Evolutionary conservation across 106 monocot genomes (phyloP).

Genomic region (Allium fistulosum): DNA sequence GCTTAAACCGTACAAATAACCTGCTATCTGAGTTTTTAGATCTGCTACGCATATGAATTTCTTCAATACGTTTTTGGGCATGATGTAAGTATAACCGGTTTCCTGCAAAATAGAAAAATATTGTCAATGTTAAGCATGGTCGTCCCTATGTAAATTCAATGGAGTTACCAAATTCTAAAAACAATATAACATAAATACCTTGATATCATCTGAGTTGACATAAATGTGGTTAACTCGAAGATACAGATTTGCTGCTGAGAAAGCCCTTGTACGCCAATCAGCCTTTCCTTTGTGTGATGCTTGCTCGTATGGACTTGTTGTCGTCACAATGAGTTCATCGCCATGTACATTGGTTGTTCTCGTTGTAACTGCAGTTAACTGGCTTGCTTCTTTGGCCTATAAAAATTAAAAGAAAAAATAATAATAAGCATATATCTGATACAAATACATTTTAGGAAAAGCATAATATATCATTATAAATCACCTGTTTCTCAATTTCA

Average conservation of each 20-base stretch:
- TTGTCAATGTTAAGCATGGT: too few species aligned
- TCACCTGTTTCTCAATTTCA: conserved; percentile 98
- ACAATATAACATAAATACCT: conserved; percentile 34
- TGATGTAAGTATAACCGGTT: conserved; percentile 98
- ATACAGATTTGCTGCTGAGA: conserved; percentile 95
- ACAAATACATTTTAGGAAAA: background rate
- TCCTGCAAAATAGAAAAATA: conserved; percentile 43
- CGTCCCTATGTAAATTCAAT: too few species aligned
- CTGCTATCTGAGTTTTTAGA: conserved; percentile 90
- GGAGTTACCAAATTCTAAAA: background rate
- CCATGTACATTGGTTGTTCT: conserved; percentile 97
- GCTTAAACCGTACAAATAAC: conserved; percentile 89
- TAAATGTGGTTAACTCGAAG: conserved; percentile 98
- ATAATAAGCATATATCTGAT: background rate
- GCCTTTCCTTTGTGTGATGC: conserved; percentile 77
- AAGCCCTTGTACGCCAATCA: conserved; percentile 96
- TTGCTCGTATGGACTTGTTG: conserved; percentile 98
- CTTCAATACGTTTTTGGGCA: conserved; percentile 98
- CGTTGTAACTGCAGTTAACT: conserved; percentile 93
- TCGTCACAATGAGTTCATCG: conserved; percentile 97
- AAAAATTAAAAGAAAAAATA: conserved; percentile 5
- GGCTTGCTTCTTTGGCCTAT: conserved; percentile 96
- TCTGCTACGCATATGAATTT: conserved; percentile 99
- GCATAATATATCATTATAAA: background rate
- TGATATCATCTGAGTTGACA: conserved; percentile 99